phyloP scores from a whole-genome alignment of 352 stramenopile species.

The Globisporangium recalcitrans region DNA sequence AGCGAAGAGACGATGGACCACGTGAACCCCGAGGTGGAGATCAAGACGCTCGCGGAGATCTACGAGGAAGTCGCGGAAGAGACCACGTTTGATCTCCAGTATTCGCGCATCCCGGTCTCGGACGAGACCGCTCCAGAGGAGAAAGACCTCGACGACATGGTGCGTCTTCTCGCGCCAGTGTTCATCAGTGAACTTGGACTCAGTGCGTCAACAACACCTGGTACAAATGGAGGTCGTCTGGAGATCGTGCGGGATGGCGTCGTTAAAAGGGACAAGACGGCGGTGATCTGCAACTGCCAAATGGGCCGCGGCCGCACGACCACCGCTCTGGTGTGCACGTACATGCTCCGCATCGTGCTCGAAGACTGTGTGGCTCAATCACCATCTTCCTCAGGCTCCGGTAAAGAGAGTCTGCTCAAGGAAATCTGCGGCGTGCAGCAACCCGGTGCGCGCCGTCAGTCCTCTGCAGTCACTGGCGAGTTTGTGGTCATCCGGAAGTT shows the following conservation, averaged over 20 bases:
- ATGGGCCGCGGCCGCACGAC: conserved; percentile 87
- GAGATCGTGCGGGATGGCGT: not conserved
- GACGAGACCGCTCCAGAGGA: conserved; percentile 88
- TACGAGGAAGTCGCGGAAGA: conserved; percentile 51
- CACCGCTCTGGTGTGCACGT: conserved; percentile 83
- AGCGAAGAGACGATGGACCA: conserved; percentile 85
- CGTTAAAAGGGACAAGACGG: conserved; percentile 38
- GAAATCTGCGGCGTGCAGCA: conserved; percentile 14
- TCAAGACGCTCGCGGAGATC: conserved; percentile 74
- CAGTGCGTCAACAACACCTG: not conserved
- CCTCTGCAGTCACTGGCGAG: conserved; percentile 42
- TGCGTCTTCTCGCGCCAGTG: conserved; percentile 60
- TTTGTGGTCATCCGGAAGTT: conserved; percentile 78
- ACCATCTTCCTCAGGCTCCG: not conserved
- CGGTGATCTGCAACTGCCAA: conserved; percentile 88
- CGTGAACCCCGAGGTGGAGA: conserved; percentile 59
- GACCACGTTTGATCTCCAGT: conserved; percentile 60
- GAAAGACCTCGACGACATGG: conserved; percentile 87
- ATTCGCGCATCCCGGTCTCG: conserved; percentile 83
- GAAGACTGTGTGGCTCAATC: conserved; percentile 28
- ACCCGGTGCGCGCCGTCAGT: conserved; percentile 36
- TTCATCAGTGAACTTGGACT: conserved; percentile 60
- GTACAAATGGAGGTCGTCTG: not conserved
- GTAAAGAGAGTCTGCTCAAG: conserved; percentile 19
- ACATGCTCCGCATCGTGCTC: conserved; percentile 78